Evolutionary conservation across 2,329 filamentous ascomycete genomes (phyloP).

Genomic region (Endoconidiophora laricicola): DNA sequence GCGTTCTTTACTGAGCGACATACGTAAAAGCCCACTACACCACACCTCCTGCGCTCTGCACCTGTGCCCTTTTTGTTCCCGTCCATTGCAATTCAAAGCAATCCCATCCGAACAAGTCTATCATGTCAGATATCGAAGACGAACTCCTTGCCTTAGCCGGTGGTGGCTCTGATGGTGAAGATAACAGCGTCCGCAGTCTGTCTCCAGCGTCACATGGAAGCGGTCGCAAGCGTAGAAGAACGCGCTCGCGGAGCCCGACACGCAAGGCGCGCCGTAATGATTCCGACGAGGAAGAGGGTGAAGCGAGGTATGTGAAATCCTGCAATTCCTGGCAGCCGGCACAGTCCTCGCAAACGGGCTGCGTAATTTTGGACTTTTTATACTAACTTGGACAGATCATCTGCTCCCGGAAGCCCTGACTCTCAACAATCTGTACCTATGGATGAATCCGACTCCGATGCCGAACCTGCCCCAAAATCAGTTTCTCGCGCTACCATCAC

Average conservation of each 20-base stretch:
- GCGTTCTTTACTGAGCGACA: no score
- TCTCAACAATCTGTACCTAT: conserved; percentile 73
- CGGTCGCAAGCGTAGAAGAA: background rate
- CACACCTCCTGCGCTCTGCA: no score
- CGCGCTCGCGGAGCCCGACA: conserved; percentile 22
- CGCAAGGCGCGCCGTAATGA: conserved; percentile 22
- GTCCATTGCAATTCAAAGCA: background rate
- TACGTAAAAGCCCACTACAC: no score
- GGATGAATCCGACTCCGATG: conserved; percentile 65
- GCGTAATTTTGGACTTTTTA: background rate
- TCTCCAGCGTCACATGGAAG: conserved; percentile 4
- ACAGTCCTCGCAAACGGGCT: no score
- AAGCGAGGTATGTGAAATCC: conserved; percentile 31
- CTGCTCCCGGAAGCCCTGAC: conserved; percentile 48
- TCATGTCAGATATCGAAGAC: conserved; percentile 80
- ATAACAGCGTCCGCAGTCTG: conserved; percentile 14
- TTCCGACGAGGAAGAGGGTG: conserved; percentile 52
- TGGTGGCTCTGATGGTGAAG: conserved; percentile 45
- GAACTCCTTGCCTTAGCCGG: conserved; percentile 87
- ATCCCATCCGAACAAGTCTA: conserved; percentile 15
- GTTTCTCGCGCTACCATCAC: conserved; percentile 28
- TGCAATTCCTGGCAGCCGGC: no score
- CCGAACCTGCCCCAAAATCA: conserved; percentile 29
- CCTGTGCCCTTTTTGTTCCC: background rate
- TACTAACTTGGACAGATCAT: conserved; percentile 38